A percentile compares a stretch with the other conserved stretches of the same genome.
phyloP scores from a whole-genome alignment of 2,329 filamentous ascomycete genomes.

The Ilyonectria sp. region DNA sequence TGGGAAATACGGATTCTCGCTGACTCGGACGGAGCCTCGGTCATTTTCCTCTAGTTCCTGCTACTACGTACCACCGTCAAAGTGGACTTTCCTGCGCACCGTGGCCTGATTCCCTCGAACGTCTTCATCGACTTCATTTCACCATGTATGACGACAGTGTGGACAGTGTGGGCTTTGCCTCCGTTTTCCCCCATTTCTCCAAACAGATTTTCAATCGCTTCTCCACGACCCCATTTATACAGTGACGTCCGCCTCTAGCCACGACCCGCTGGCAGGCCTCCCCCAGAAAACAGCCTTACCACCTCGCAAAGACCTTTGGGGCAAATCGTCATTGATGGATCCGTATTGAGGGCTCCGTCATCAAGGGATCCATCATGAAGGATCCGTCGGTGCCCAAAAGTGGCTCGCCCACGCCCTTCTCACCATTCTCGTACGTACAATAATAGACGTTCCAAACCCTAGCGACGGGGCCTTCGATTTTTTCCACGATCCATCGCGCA shows the following conservation, averaged over 20 bases:
- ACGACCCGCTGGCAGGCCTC: slow-evolving; percentile 7
- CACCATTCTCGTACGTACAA: not conserved
- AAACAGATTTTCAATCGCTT: not conserved
- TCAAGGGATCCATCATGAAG: not conserved
- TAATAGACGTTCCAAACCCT: not conserved
- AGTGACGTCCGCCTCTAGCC: not conserved
- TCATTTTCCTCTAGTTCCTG: not conserved
- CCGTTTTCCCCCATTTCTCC: slow-evolving; percentile 7
- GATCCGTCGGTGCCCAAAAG: slow-evolving; percentile 1
- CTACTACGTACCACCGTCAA: not conserved
- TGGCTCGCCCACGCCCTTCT: not conserved
- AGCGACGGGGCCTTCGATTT: not conserved
- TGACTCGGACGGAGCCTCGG: not conserved
- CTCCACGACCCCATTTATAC: not conserved
- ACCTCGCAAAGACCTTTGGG: not conserved
- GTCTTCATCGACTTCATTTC: not conserved
- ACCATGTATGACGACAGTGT: not conserved
- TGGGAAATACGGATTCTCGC: not conserved
- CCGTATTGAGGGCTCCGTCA: not conserved
- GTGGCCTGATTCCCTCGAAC: not conserved
- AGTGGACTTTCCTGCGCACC: not conserved
- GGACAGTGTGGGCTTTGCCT: not conserved
- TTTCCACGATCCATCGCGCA: not conserved
- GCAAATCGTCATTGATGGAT: not conserved
- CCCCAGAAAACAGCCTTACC: slow-evolving; percentile 12